A percentile compares a stretch with the other conserved stretches of the same genome.
Evolutionary conservation across 169 alveolate genomes (phyloP).

Genomic region (Plasmodium gaboni): DNA sequence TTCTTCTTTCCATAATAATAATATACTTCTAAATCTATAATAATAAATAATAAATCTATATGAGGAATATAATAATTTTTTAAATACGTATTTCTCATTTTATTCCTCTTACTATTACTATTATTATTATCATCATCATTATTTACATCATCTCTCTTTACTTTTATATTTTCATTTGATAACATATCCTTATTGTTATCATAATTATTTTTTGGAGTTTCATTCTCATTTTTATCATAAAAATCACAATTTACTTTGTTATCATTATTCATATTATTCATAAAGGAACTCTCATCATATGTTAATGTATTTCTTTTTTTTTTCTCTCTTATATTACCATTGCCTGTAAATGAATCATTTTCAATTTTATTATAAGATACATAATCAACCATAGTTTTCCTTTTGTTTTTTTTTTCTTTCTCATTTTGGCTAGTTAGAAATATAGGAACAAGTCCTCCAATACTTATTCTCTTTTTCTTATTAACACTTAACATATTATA

Average conservation of each 20-base stretch:
- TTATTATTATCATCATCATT: neutral
- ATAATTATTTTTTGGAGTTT: conserved; percentile 32
- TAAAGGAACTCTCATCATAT: too few species aligned
- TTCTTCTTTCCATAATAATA: conserved; percentile 56
- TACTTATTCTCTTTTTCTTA: conserved; percentile 71
- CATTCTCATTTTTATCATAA: conserved; percentile 7
- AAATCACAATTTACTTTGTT: conserved; percentile 2
- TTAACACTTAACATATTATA: conserved; percentile 22
- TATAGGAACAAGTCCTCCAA: conserved; percentile 71
- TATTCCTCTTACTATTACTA: neutral
- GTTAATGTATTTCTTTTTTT: too few species aligned
- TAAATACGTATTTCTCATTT: conserved; percentile 46
- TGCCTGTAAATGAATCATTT: neutral
- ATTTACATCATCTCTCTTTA: neutral
- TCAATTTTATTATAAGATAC: conserved; percentile 11
- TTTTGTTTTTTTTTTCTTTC: conserved; percentile 57
- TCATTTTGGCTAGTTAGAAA: conserved; percentile 41
- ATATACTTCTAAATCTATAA: conserved; percentile 46
- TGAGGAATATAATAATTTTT: conserved; percentile 73
- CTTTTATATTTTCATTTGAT: neutral
- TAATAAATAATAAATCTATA: conserved; percentile 59
- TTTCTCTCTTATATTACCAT: neutral
- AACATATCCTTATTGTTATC: neutral
- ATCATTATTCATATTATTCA: neutral
- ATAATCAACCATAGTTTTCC: conserved; percentile 42